Evolutionary conservation across 345 rosid species (phyloP).

Genomic region (Citrus medica): DNA sequence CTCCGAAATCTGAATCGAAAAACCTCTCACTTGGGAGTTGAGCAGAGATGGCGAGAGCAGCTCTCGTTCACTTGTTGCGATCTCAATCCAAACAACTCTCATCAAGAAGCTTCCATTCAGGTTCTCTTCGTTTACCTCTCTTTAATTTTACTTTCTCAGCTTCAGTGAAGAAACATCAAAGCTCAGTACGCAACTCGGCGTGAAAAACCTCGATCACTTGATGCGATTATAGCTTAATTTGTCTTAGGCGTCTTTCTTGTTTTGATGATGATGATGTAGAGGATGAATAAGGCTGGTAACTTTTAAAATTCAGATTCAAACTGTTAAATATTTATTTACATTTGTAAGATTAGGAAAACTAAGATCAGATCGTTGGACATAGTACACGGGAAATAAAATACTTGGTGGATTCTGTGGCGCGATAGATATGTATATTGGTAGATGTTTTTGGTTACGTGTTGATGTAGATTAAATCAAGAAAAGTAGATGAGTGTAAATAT

Average conservation of each 20-base stretch:
- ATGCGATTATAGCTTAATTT: background rate
- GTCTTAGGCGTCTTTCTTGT: background rate
- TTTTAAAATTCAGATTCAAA: background rate
- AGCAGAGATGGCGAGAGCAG: conserved; percentile 57
- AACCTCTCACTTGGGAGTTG: background rate
- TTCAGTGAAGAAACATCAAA: background rate
- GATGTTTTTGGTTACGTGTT: background rate
- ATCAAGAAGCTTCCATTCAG: conserved; percentile 41
- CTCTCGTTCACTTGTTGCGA: conserved; percentile 57
- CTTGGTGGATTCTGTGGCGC: too few relatives aligned
- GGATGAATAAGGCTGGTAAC: background rate
- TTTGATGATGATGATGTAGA: background rate
- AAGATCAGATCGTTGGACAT: background rate
- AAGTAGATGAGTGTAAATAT: background rate
- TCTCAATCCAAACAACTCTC: conserved; percentile 50
- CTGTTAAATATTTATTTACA: background rate
- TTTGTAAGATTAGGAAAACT: background rate
- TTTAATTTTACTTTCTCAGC: background rate
- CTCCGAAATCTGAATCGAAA: too few relatives aligned
- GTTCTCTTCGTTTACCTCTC: conserved; percentile 22
- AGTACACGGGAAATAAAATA: too few relatives aligned
- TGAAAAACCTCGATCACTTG: background rate
- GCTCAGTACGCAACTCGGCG: background rate
- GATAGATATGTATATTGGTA: background rate
- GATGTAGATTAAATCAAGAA: background rate